Evolutionary conservation across 2,329 filamentous ascomycete species (phyloP), one percentile per base, ranked within the genome.

Genomic region (Phialophora verrucosa): DNA sequence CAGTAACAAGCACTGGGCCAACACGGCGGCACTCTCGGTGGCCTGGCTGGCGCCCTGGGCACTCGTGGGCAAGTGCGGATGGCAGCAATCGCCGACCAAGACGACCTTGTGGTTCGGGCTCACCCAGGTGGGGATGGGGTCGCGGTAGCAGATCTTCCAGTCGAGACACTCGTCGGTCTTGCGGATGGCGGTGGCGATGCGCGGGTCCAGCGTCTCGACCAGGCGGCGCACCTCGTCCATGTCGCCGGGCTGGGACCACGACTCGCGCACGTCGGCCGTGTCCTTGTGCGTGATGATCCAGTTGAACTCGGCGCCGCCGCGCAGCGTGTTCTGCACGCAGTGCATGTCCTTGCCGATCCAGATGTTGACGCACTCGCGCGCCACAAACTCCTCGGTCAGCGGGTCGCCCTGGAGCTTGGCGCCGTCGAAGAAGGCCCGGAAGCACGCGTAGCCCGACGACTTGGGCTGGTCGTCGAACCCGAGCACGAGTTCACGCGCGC

Each of bases 211-310:
- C 32, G 79, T 82, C 55, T 84, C 78, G 8, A 86, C 74, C 0
- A 84, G 78, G 62, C 82, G 77, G 63, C 80, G 78, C 0, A 85
- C 84, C 49, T 85, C 84, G 50, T 82, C 79, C 0, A 85, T 76
- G 54, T 83, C 82, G 2, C 82, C 83, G 0, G 83, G 83, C 66
- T 85, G 83, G 2, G 80, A 83, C 83, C 83, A 86, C 0, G 83
- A 84, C 74, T 87, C 84, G 63, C 84, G 79, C 65, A 86, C 85
- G 70, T 86, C 69, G 51, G 69, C 70, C 23, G 64, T 58, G 66
- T 81, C 80, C 70, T 78, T 81, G 73, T 86, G 85, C 32, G 85
- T 85, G 60, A 83, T 82, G n/a, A 85, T 84, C 84, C 84, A 86
- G 62, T 69, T 70, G 58, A 70, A 70, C 56, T 71, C 70, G 17